phyloP scores from a whole-genome alignment of 495 filamentous ascomycete genomes.

The Aspergillus hancockii region DNA sequence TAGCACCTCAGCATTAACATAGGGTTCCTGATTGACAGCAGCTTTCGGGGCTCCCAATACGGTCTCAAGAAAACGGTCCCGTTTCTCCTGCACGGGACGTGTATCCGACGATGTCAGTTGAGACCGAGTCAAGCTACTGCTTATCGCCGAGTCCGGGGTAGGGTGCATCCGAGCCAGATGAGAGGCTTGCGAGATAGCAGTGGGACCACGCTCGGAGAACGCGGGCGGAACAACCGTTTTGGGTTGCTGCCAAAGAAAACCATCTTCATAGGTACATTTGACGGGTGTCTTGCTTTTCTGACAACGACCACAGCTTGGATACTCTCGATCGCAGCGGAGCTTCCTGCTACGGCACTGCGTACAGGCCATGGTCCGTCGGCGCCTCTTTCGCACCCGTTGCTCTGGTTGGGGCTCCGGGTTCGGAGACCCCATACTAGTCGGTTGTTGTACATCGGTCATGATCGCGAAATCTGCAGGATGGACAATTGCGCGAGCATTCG shows the following conservation, averaged over 20 bases:
- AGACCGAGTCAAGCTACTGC: conserved; percentile 31
- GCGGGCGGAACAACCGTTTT: conserved; percentile 35
- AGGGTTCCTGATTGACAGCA: conserved; percentile 40
- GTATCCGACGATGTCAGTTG: conserved; percentile 19
- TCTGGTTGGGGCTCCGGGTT: conserved; percentile 18
- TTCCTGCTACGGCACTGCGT: conserved; percentile 65
- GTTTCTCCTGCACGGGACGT: conserved; percentile 27
- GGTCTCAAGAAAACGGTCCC: conserved; percentile 44
- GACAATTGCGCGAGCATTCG: not conserved
- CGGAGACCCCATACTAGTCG: conserved; percentile 2
- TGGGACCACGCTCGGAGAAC: conserved; percentile 33
- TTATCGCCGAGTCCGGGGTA: conserved; percentile 40
- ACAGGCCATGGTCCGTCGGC: conserved; percentile 44
- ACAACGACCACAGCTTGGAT: conserved; percentile 65
- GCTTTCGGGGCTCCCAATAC: conserved; percentile 46
- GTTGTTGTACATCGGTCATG: conserved; percentile 9
- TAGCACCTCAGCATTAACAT: conserved; percentile 33
- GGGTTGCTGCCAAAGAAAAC: conserved; percentile 50
- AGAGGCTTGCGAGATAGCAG: conserved; percentile 16
- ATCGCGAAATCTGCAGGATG: not conserved
- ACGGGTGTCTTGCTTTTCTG: conserved; percentile 47
- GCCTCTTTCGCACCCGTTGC: conserved; percentile 40
- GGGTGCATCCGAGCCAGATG: conserved; percentile 31
- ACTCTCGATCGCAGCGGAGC: conserved; percentile 68
- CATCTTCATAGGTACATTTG: conserved; percentile 49